Base-by-base conservation (phyloP, 2,329 filamentous ascomycete species). In the Claviceps digitariae region DNA sequence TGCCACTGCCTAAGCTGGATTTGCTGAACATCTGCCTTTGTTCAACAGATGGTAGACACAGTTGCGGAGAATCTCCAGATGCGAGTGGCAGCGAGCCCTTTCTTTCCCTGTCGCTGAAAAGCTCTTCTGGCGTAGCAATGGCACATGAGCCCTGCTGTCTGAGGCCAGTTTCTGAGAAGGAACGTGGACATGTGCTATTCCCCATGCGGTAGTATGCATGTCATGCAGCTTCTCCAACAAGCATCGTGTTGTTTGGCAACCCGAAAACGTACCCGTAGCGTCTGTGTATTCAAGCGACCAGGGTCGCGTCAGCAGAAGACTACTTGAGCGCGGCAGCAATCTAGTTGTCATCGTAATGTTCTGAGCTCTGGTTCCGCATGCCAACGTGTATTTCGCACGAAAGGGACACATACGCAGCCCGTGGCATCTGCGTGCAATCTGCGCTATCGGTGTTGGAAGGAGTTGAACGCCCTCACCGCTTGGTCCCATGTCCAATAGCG, bases 131-230 rank as follows among this genome's bases (percentile, higher is more conserved):
- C 15, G 15, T 34, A 38, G 13, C 34, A 17, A 17, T 17, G 15
- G 15, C 34, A 17, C 2, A 38, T 38, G 34, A 38, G 17, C 13
- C 31, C 13, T 38, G 34, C 15, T 17, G 7, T 38, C 17, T 38
- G 34, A 38, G 2, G 15, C 7, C 15, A 38, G 13, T 17, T 4
- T 15, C 31, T 17, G 34, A 38, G 13, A 38, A 38, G 17, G 2
- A 15, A 17, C 34, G 15, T 38, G 15, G 4, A 38, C 15, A 17
- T 50, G 29, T 48, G 43, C 48, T 43, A 52, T 41, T 25, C 27
- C 27, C 48, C 55, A 54, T 60, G 57, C 56, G 49, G 57, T 52
- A 54, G 48, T 54, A 60, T 59, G 58, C 55, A 59, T 57, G 56
- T 53, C 58, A 57, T 60, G 58, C 59, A 58, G 48, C 36, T 10